A percentile compares a stretch with the other conserved stretches of the same genome.
Conservation (phyloP, 805 yeast genomes). For the Spathaspora girioi region DNA sequence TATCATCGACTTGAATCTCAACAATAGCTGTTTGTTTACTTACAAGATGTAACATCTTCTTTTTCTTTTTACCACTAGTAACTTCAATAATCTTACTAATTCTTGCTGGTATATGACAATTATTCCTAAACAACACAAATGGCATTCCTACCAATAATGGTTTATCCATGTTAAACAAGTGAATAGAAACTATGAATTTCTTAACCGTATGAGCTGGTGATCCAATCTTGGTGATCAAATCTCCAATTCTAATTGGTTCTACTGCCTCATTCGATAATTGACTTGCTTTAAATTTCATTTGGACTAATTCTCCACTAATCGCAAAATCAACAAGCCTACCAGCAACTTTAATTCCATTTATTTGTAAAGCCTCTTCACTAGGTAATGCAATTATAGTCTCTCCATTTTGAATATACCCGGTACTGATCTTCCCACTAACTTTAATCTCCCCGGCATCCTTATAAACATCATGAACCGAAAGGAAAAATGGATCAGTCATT, state of each 20-base stretch:
- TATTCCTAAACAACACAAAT: slow-evolving; percentile 72
- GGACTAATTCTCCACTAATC: slow-evolving; percentile 58
- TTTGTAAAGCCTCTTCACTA: slow-evolving; percentile 38
- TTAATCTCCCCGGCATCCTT: slow-evolving; percentile 46
- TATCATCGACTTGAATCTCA: slow-evolving; percentile 47
- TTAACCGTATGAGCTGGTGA: slow-evolving; percentile 23
- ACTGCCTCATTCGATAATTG: slow-evolving; percentile 45
- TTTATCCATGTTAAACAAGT: slow-evolving; percentile 45
- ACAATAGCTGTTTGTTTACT: slow-evolving; percentile 60
- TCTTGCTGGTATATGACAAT: slow-evolving; percentile 67
- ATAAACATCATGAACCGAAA: slow-evolving; percentile 62
- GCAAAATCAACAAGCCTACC: slow-evolving; percentile 47
- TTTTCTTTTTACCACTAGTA: slow-evolving; percentile 20
- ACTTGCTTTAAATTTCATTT: slow-evolving; percentile 44
- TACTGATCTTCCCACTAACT: slow-evolving; percentile 60
- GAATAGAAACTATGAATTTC: slow-evolving; percentile 24
- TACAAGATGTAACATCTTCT: slow-evolving; percentile 52
- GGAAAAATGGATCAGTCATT: slow-evolving; percentile 43
- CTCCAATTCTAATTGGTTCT: slow-evolving; percentile 64
- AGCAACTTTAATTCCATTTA: slow-evolving; percentile 35
- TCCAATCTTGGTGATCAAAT: slow-evolving; percentile 32
- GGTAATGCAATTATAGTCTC: slow-evolving; percentile 62
- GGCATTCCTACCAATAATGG: slow-evolving; percentile 82
- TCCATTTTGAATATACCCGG: slow-evolving; percentile 70
- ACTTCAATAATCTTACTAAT: slow-evolving; percentile 43